These are phyloP conservation scores for Chlorella sp. DNA, from an alignment of 139 green algal species.

Conservation along the genomic window DNA sequence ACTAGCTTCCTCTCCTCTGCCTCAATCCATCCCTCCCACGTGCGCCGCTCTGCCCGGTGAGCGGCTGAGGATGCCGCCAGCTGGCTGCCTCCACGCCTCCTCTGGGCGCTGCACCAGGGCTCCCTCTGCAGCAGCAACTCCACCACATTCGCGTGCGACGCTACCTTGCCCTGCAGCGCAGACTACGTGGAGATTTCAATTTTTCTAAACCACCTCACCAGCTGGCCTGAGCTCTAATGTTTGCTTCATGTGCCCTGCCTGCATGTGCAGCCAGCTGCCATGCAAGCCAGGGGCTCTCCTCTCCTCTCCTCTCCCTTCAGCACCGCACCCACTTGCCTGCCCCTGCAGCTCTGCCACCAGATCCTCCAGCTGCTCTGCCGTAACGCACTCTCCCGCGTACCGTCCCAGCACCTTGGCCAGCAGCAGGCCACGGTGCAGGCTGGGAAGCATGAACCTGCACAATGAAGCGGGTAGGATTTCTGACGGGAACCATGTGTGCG, in stretches of 20 bases:
- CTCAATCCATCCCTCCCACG: background rate
- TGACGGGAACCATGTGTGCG: no score
- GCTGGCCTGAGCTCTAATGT: no score
- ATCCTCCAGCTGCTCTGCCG: background rate
- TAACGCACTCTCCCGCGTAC: background rate
- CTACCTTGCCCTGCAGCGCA: background rate
- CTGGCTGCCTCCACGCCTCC: background rate
- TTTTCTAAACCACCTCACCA: background rate
- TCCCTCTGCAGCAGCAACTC: background rate
- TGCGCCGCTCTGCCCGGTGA: background rate
- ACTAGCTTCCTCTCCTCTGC: background rate
- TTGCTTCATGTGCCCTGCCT: no score
- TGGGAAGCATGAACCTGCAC: background rate
- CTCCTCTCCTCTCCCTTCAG: no score
- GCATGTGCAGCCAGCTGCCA: background rate
- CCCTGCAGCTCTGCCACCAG: background rate
- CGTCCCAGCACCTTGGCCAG: background rate
- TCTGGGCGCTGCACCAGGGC: background rate
- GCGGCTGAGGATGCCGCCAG: background rate
- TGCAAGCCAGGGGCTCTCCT: background rate
- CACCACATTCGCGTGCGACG: background rate
- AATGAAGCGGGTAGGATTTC: no score
- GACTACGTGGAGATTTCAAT: background rate
- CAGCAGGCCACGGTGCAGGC: background rate
- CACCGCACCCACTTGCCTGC: background rate